Conservation (phyloP, 2,329 filamentous ascomycete species). For the Cercospora beticola region DNA sequence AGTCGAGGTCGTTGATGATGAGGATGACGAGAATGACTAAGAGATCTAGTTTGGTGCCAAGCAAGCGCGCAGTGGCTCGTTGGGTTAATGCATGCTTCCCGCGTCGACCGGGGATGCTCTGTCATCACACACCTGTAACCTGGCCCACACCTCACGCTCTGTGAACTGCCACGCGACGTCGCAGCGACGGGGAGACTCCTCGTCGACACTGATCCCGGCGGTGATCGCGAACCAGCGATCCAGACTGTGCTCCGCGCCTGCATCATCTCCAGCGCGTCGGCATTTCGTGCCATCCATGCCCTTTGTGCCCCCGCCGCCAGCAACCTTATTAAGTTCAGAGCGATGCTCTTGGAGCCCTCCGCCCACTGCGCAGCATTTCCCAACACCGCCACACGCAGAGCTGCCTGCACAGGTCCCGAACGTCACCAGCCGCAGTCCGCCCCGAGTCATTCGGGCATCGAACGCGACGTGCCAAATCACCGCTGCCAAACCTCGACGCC, state of each 20-base stretch:
- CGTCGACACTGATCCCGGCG: neutral
- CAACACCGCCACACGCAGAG: neutral
- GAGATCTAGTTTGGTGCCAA: neutral
- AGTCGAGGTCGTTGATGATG: neutral
- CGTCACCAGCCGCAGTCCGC: neutral
- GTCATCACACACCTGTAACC: neutral
- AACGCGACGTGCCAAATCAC: slow-evolving; percentile 1
- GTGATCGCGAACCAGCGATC: neutral
- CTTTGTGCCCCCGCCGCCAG: neutral
- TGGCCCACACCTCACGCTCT: neutral
- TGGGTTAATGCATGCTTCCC: neutral
- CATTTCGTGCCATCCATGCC: neutral
- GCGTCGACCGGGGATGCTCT: neutral
- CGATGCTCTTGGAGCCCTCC: neutral
- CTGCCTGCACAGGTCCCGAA: neutral
- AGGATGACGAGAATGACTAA: neutral
- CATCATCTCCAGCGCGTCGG: neutral
- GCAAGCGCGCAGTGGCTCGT: neutral
- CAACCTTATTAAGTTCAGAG: neutral
- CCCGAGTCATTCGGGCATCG: neutral
- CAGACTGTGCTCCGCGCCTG: neutral
- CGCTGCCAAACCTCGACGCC: neutral
- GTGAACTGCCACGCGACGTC: neutral
- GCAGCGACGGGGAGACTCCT: neutral
- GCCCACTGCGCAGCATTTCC: neutral